phyloP scores from a whole-genome alignment of 441 rosid genomes.

The Populus hybrid region DNA sequence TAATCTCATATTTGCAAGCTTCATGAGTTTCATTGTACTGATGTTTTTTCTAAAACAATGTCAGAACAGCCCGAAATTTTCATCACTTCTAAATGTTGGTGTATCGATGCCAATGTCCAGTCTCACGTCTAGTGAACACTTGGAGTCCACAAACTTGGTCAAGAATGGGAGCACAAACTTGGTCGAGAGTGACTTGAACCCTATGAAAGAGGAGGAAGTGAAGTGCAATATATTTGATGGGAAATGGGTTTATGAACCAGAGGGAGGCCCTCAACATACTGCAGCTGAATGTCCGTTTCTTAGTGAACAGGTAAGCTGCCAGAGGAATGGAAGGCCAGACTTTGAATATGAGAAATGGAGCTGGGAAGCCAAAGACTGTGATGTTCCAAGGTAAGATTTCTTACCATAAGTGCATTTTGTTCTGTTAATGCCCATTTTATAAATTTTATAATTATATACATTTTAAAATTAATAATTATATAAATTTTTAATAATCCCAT shows the following conservation, averaged over 20 bases:
- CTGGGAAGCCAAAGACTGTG: constrained; percentile 44
- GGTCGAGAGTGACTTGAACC: background rate
- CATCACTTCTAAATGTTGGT: background rate
- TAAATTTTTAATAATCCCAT: too few species aligned
- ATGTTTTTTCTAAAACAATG: constrained; percentile 8
- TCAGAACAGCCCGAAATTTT: background rate
- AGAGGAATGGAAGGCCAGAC: constrained; percentile 44
- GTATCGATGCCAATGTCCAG: background rate
- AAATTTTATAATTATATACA: too few species aligned
- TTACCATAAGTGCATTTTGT: background rate
- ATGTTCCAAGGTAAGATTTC: constrained; percentile 37
- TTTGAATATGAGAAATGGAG: constrained; percentile 47
- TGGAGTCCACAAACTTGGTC: background rate
- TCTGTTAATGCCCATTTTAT: background rate
- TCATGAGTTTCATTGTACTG: constrained; percentile 23
- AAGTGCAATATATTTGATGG: constrained; percentile 43
- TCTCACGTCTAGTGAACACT: background rate
- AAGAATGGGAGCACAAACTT: background rate
- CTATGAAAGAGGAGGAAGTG: constrained; percentile 6
- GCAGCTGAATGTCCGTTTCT: constrained; percentile 43
- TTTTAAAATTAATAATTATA: too few species aligned
- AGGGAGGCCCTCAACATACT: constrained; percentile 28
- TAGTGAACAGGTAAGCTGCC: constrained; percentile 47
- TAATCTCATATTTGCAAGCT: constrained; percentile 18
- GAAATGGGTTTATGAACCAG: constrained; percentile 46